Base-by-base conservation (phyloP, 352 stramenopile species). In the Pythium pectinolyticum region DNA sequence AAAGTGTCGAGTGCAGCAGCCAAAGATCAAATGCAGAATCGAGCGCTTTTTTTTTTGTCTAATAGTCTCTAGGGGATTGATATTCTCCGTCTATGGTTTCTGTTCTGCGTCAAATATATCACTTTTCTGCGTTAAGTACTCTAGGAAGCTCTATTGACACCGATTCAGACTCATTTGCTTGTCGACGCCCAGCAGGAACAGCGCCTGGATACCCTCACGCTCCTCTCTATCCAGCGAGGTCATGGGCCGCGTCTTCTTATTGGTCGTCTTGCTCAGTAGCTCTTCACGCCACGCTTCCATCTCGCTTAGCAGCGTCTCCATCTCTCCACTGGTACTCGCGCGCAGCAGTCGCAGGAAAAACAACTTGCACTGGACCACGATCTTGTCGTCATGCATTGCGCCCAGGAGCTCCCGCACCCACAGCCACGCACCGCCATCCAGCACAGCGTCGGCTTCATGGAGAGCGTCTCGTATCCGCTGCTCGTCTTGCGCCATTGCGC, bases 111-210 rank as follows among this genome's bases (percentile, higher is more conserved):
- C 17, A 28, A 20, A 19, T 32, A 19, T 43, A 22, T 53, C 28
- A 10, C 19, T 12, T 12, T 22, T 4, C 14, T 20, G 22, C 20
- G 14, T 67, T 51, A 67, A 37, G 60, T 43, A 12, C 31, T n/a
- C n/a, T n/a, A n/a, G n/a, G n/a, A n/a, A n/a, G n/a, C 20, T 24
- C 61, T 51, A 67, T 47, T 50, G 52, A 12, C 31, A 45, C 25
- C 43, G 50, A 6, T 15, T n/a, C 6, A 62, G 47, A 49, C 53
- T 61, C 61, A 68, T 61, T 15, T 62, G 61, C 46, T 68, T 68
- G 52, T 68, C 61, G 9, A 68, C 7, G 20, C 61, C 61, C n/a
- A 68, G 35, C 27, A 68, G 20, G 17, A 68, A 68, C n/a, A 68
- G 46, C 31, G 61, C 61, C 35, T 68, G 61, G 1, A 68, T 20